Conservation (phyloP, 257 asterid species). For the Solanum chmielewskii region DNA sequence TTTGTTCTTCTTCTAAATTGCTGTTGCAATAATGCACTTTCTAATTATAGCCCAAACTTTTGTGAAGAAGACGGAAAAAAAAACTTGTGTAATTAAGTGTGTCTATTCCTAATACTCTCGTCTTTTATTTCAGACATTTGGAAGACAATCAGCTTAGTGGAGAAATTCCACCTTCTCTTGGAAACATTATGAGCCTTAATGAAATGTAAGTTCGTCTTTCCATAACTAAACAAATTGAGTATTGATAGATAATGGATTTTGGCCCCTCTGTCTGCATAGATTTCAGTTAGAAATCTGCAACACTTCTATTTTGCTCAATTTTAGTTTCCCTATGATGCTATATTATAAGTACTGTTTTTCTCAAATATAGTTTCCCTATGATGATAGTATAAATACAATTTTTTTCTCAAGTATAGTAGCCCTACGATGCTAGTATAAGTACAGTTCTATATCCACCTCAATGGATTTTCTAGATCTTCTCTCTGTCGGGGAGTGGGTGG, state of each 20-base stretch:
- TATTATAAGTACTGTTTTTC: background rate
- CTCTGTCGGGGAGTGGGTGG: background rate
- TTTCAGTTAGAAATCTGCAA: background rate
- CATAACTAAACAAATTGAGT: background rate
- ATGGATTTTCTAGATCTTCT: background rate
- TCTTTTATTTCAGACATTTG: conserved; percentile 55
- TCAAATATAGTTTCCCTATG: background rate
- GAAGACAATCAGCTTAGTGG: conserved; percentile 66
- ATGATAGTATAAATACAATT: background rate
- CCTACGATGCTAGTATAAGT: background rate
- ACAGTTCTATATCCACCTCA: background rate
- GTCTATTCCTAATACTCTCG: background rate
- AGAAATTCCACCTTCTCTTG: conserved; percentile 53
- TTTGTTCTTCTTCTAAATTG: background rate
- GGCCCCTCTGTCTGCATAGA: background rate
- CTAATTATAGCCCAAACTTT: background rate
- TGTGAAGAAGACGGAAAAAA: background rate
- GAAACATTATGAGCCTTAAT: conserved; percentile 26
- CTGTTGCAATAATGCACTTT: background rate
- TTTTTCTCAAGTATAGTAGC: background rate
- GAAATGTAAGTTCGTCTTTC: conserved; percentile 58
- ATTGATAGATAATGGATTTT: background rate
- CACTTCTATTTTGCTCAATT: background rate
- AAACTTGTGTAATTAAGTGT: background rate
- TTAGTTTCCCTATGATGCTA: background rate